phyloP scores from a whole-genome alignment of 202 grass and related monocot species.

The Setaria viridis region DNA sequence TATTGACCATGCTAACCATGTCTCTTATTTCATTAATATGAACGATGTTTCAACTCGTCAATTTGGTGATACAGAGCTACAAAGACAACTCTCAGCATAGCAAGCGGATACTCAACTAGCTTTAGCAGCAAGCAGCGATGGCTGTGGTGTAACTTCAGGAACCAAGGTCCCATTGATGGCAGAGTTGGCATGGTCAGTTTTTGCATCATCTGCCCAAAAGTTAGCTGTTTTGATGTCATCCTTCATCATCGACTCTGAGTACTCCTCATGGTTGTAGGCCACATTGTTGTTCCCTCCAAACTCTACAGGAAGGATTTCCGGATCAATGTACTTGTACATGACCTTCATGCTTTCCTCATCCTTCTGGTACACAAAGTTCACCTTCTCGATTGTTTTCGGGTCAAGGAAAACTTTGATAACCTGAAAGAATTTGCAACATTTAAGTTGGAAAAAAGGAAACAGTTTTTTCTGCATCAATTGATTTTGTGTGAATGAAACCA shows the following conservation, averaged over 20 bases:
- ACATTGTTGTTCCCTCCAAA: conserved; percentile 71
- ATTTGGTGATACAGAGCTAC: not conserved
- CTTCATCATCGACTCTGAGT: conserved; percentile 69
- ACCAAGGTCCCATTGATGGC: conserved; percentile 31
- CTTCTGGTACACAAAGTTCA: conserved; percentile 75
- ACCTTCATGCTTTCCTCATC: conserved; percentile 73
- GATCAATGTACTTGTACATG: conserved; percentile 68
- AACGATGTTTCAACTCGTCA: not conserved
- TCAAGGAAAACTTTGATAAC: conserved; percentile 76
- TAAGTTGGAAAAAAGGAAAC: not conserved
- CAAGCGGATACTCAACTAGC: conserved; percentile 50
- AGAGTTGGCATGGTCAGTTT: not conserved
- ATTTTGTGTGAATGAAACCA: not conserved
- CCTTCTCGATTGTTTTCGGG: conserved; percentile 64
- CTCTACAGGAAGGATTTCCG: conserved; percentile 63
- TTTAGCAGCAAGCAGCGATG: conserved; percentile 46
- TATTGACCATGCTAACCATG: not conserved
- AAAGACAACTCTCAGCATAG: not conserved
- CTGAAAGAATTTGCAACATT: conserved; percentile 47
- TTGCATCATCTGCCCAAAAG: conserved; percentile 57
- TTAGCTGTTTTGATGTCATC: conserved; percentile 65
- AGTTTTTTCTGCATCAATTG: not conserved
- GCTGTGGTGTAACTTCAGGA: conserved; percentile 21
- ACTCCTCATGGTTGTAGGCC: conserved; percentile 76
- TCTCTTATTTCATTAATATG: not conserved